Base-by-base conservation (phyloP, 495 filamentous ascomycete species). In the Aspergillus hancockii region DNA sequence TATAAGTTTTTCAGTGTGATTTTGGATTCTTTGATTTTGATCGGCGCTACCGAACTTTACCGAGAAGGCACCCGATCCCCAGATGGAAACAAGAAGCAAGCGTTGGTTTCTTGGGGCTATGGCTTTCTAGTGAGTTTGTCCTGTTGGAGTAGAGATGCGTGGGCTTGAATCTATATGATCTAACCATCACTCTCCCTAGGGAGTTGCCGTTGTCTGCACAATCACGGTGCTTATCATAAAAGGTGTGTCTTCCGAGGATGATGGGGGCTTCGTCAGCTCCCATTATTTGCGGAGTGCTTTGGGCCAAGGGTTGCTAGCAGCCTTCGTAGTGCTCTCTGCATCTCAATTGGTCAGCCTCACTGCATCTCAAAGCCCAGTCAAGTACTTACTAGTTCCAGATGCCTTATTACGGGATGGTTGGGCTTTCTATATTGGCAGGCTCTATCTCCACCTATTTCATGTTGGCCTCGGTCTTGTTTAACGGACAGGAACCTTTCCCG, bases 281-380 rank as follows among this genome's bases (percentile, higher is more conserved):
- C 66, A 64, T 63, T 77, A 73, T 53, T 57, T 75, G 16, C 64
- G 67, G 5, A 75, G 72, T 61, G 68, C 77, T 45, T 54, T 71
- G 32, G 68, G 72, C 19, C 69, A 77, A 55, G 66, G 69, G 12
- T 23, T 71, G 8, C 28, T 81, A 28, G 64, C 67, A 21, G 49
- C 71, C 8, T 50, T 72, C 14, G 62, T 72, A 16, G 36, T 73
- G 13, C 18, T 77, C 10, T 78, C 71, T 14, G 71, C 73, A 16
- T 75, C 72, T 60, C 73, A 78, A 47, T 59, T 80, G 21, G 79
- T 81, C 51, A 49, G 79, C 70, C 8, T 53, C 8, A 13, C n/a
- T n/a, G n/a, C 30, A 22, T 9, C 30, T 41, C 14, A 34, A 19
- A 14, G 8, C 18, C 51, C n/a, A 50, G 8, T 18, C 13, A 16